Base-by-base conservation (phyloP, 108 stramenopile species). In the Conticribra weissflogii region DNA sequence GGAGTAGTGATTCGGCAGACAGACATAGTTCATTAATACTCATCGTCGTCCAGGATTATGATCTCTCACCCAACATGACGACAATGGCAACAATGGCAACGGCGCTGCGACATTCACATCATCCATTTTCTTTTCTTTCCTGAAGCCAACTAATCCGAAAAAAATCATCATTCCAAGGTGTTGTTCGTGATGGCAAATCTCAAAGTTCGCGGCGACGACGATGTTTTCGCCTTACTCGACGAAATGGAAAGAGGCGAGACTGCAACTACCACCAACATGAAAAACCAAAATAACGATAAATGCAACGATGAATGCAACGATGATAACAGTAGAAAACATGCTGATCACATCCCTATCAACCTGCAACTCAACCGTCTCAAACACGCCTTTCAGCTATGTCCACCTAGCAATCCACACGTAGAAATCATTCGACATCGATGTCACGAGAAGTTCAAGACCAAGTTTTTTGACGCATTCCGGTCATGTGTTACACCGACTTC, bases 361-460 rank as follows among this genome's bases (percentile, higher is more conserved):
- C n/a, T n/a, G n/a, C n/a, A n/a, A n/a, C n/a, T n/a, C n/a, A 23
- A 31, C 18, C 16, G 3, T 15, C 54, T 69, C 24, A 63, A 41
- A 36, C 27, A 23, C n/a, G 65, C 65, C 17, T 36, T 66, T 30
- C 81, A 82, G 28, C 82, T 86, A 68, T 83, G 83, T 66, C 87
- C 85, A 29, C 59, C 61, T 0, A 88, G 85, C 52, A 88, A 86
- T 60, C 87, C 91, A 5, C 69, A 78, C 0, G 79, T 86, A 8
- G 91, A 92, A 76, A 72, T 92, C 25, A 63, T 85, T 28, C 83
- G 91, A 28, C 85, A 86, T 52, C 81, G 91, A 22, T 74, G 68
- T 34, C 85, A 83, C 53, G 91, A 92, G 63, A 85, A 79, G 41
- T 92, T 92, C 82, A 87, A 87, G 64, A 31, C 79, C 5, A 64